A percentile compares a stretch with the other conserved stretches of the same genome.
Evolutionary conservation across 208 protist genomes (phyloP).

Genomic region (Crithidia mellificae): DNA sequence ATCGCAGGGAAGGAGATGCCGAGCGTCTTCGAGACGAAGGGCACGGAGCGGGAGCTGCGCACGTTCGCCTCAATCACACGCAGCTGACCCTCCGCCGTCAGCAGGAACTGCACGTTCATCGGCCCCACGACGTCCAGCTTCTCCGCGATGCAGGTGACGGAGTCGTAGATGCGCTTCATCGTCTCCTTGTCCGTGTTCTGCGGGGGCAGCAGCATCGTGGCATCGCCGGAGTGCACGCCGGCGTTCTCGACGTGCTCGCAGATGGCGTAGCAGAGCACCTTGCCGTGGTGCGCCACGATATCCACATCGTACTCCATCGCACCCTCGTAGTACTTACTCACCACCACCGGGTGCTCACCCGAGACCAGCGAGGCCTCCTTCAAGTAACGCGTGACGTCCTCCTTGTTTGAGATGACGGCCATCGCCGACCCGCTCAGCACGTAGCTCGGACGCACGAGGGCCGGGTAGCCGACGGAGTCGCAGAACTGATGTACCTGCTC

Average conservation of each 20-base stretch:
- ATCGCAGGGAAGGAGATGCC: constrained; percentile 94
- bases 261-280: constrained; percentile 96
- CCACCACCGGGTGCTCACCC: constrained; percentile 94
- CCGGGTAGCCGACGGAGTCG: constrained; percentile 92
- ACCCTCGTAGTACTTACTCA: constrained; percentile 97
- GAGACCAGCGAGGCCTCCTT: constrained; percentile 89
- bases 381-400: constrained; percentile 95
- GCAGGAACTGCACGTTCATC: constrained; percentile 99
- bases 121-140: constrained; percentile 95
- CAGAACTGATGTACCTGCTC: constrained; percentile 92
- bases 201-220: constrained; percentile 95
- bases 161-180: constrained; percentile 83
- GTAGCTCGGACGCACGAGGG: constrained; percentile 96
- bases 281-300: constrained; percentile 96
- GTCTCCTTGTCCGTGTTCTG: constrained; percentile 84
- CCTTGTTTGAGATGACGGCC: constrained; percentile 92
- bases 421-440: constrained; percentile 97
- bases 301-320: constrained; percentile 99
- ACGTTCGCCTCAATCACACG: constrained; percentile 98
- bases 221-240: constrained; percentile 97
- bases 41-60: constrained; percentile 96
- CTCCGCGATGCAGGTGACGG: constrained; percentile 88
- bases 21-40: constrained; percentile 97
- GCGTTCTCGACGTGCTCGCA: constrained; percentile 99
- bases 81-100: constrained; percentile 94